Evolutionary conservation across 129 eudicot species (phyloP), one percentile per base, ranked within the genome.

Genomic region (Deinandra increscens): DNA sequence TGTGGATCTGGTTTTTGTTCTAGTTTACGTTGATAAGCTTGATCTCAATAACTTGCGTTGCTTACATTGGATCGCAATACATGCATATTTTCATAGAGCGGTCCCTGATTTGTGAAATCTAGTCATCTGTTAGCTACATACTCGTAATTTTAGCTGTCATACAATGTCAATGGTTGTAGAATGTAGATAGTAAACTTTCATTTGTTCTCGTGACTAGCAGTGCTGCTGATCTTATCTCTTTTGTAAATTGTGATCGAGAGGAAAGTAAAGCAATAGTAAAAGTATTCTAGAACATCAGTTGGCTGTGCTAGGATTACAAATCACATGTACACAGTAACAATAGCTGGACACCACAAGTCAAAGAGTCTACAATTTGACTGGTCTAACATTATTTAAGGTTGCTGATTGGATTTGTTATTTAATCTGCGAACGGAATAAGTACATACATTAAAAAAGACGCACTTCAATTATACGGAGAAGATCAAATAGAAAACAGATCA

Each of bases 1-100:
- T 48, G 6, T 50, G 71, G 81, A 77, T 77, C 76, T 76, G 44
- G 26, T 76, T 49, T 60, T 59, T 38, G 38, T 50, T 60, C 4
- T 60, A 13, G 63, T 48, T 49, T 49, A 2, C 22, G 34, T 45
- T 11, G 68, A 20, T 60, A 45, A 45, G 62, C 23, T 20, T 36
- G 54, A 58, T 58, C 60, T 75, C 58, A 60, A 5, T 34, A 76
- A 67, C 54, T 68, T 76, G 13, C 45, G 68, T 44, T 42, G 54
- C 33, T 49, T 38, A 13, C 41, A 17, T 6, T 49, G 31, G 31
- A 59, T 75, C n/a, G 39, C 26, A 23, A 51, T 74, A 14, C 37
- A 11, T 37, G 26, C 37, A 10, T 36, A 17, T 49, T n/a, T 10
- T 45, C 3, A 4, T 36, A 55, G 64, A 59, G 50, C 23, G 46